Percentiles rank a stretch among this genome's conserved stretches.
phyloP scores from a whole-genome alignment of 129 eudicot genomes.

The Artemisia argyi region DNA sequence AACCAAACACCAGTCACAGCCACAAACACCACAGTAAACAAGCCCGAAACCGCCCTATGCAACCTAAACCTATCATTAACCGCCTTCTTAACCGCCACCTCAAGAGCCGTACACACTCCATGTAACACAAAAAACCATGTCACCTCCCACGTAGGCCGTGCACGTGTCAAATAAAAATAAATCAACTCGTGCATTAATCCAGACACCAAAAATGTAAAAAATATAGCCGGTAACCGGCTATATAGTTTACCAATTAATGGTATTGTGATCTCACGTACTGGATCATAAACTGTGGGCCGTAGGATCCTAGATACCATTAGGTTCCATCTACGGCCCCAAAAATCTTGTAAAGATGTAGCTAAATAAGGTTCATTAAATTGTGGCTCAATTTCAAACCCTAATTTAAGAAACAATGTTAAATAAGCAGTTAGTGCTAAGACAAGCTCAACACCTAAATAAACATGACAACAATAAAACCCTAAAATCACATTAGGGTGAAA shows the following conservation, averaged over 20 bases:
- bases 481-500: conserved; percentile 39
- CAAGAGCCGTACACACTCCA: conserved; percentile 52
- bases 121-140: conserved; percentile 68
- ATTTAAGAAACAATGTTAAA: conserved; percentile 35
- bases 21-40: conserved; percentile 59
- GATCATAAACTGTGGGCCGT: conserved; percentile 53
- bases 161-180: conserved; percentile 46
- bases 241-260: conserved; percentile 25
- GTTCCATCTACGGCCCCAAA: conserved; percentile 85
- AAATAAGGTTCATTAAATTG: conserved; percentile 69
- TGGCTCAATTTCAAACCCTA: conserved; percentile 48
- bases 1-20: conserved; percentile 58
- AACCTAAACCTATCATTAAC: conserved; percentile 33
- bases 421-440: conserved; percentile 40
- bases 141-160: conserved; percentile 65
- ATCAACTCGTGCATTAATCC: conserved; percentile 68
- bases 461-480: conserved; percentile 44
- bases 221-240: conserved; percentile 27
- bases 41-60: conserved; percentile 45
- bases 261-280: conserved; percentile 20
- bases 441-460: conserved; percentile 52
- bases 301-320: conserved; percentile 55
- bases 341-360: conserved; percentile 66
- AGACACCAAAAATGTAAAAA: conserved; percentile 58
- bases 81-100: conserved; percentile 46